Percentiles rank a stretch among this genome's conserved stretches.
Conservation (phyloP, 495 filamentous ascomycete genomes). For the Platismatia glauca region DNA sequence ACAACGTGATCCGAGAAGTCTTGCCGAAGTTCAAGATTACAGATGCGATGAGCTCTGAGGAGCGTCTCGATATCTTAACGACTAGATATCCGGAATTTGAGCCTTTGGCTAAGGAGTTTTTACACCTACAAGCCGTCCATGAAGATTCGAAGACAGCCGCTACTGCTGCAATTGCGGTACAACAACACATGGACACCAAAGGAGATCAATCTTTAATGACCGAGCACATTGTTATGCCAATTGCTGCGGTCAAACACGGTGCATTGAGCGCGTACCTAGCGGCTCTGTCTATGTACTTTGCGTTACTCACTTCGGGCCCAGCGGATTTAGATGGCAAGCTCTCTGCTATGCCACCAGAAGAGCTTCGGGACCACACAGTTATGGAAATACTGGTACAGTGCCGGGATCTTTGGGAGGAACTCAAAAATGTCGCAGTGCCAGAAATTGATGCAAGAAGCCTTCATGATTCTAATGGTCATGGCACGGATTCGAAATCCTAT, state of each 20-base stretch:
- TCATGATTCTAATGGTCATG: slow-evolving; percentile 16
- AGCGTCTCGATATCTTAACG: slow-evolving; percentile 66
- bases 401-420: slow-evolving; percentile 68
- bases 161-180: slow-evolving; percentile 41
- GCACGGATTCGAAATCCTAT: neutral
- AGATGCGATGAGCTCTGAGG: slow-evolving; percentile 64
- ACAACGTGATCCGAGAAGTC: slow-evolving; percentile 64
- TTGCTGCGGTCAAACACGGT: slow-evolving; percentile 60
- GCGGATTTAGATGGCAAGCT: slow-evolving; percentile 40
- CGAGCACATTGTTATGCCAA: slow-evolving; percentile 23
- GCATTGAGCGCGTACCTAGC: slow-evolving; percentile 77
- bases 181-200: slow-evolving; percentile 25
- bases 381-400: slow-evolving; percentile 79
- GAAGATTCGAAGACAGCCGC: slow-evolving; percentile 47
- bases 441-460: slow-evolving; percentile 18
- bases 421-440: slow-evolving; percentile 44
- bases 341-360: slow-evolving; percentile 51
- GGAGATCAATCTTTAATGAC: neutral
- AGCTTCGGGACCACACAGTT: slow-evolving; percentile 77
- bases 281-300: slow-evolving; percentile 85
- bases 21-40: slow-evolving; percentile 75
- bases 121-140: slow-evolving; percentile 58
- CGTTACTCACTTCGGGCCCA: slow-evolving; percentile 68
- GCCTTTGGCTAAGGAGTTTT: slow-evolving; percentile 69
- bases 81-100: slow-evolving; percentile 87